Conservation (phyloP, 441 rosid genomes). For the Viola pubescens region DNA sequence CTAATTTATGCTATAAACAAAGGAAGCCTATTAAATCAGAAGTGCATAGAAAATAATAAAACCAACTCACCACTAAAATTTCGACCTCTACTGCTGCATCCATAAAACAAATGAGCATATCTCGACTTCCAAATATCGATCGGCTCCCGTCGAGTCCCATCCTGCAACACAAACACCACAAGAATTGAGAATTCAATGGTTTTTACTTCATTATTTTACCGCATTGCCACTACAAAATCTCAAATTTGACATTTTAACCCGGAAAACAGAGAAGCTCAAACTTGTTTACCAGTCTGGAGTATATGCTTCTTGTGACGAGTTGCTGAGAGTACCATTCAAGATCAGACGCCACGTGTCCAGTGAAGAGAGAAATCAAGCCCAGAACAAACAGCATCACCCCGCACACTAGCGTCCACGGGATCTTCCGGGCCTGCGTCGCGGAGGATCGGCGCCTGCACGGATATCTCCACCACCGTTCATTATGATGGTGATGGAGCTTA, state of each 20-base stretch:
- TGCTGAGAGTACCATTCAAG: slow-evolving; percentile 95
- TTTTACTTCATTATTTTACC: not conserved
- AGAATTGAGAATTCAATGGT: too few relatives aligned
- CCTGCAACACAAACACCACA: slow-evolving; percentile 27
- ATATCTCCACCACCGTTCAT: slow-evolving; percentile 31
- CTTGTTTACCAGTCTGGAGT: slow-evolving; percentile 42
- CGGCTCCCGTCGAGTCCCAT: slow-evolving; percentile 38
- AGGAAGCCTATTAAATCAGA: not conserved
- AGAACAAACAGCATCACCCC: slow-evolving; percentile 78
- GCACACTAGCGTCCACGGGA: slow-evolving; percentile 66
- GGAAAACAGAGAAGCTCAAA: not conserved
- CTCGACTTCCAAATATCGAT: slow-evolving; percentile 90
- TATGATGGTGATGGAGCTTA: slow-evolving; percentile 5
- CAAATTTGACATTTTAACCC: not conserved
- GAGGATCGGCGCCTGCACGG: slow-evolving; percentile 16
- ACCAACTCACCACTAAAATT: slow-evolving; percentile 50
- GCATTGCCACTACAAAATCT: not conserved
- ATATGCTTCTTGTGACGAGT: slow-evolving; percentile 45
- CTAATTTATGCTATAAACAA: too few relatives aligned
- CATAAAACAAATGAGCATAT: slow-evolving; percentile 48
- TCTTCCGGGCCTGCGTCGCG: slow-evolving; percentile 34
- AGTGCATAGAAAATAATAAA: not conserved
- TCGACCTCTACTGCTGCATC: slow-evolving; percentile 79
- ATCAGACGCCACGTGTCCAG: slow-evolving; percentile 90
- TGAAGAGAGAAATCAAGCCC: slow-evolving; percentile 84